Percentiles rank a stretch among this genome's conserved stretches.
These are phyloP conservation scores for Ziziphus jujuba DNA, from an alignment of 306 rosid genomes.

Conservation along the genomic window DNA sequence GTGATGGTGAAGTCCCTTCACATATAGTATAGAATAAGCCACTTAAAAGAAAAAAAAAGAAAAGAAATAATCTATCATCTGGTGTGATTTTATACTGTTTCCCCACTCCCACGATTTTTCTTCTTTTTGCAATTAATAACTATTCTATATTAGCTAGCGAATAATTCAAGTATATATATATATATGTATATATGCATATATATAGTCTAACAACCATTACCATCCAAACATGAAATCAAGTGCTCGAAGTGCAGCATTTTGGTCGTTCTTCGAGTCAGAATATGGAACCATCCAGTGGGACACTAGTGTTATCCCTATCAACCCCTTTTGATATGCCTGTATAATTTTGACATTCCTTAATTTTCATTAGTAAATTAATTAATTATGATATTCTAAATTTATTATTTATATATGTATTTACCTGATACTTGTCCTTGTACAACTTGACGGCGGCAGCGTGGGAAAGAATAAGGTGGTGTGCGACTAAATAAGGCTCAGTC, in stretches of 20 bases:
- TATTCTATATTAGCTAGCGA: no score
- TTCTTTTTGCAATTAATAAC: no score
- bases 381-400: no score
- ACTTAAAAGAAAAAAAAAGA: no score
- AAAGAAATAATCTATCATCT: no score
- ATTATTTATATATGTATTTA: neutral
- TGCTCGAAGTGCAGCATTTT: conserved; percentile 45
- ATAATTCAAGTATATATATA: no score
- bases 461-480: conserved; percentile 60
- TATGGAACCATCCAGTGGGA: conserved; percentile 45
- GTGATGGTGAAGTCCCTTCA: no score
- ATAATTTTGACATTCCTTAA: no score
- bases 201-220: conserved; percentile 40
- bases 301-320: conserved; percentile 48
- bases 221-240: conserved; percentile 46
- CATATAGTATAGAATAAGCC: no score
- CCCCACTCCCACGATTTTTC: no score
- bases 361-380: no score
- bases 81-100: no score
- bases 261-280: conserved; percentile 22
- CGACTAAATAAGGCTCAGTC: conserved; percentile 61
- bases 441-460: conserved; percentile 59
- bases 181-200: neutral
- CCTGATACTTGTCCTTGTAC: conserved; percentile 61
- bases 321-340: conserved; percentile 50